phyloP scores from a whole-genome alignment of 2,329 filamentous ascomycete species.

The Colletotrichum acutatum region DNA sequence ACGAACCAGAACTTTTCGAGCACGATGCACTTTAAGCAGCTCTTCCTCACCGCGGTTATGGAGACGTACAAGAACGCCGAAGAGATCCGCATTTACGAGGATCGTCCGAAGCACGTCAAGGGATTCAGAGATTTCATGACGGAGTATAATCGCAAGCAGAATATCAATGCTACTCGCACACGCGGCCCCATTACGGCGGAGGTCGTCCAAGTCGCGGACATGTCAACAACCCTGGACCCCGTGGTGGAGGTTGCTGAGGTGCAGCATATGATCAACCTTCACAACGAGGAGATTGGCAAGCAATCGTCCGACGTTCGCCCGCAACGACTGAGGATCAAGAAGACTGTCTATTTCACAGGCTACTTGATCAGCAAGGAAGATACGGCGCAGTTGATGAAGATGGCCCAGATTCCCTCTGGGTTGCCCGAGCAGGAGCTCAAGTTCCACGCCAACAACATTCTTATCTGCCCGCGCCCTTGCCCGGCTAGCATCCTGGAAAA shows the following conservation, averaged over 20 bases:
- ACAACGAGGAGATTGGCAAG: slow-evolving; percentile 72
- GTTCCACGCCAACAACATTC: slow-evolving; percentile 87
- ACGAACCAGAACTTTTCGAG: slow-evolving; percentile 80
- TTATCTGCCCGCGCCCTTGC: slow-evolving; percentile 85
- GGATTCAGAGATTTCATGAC: slow-evolving; percentile 87
- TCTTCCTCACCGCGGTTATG: slow-evolving; percentile 82
- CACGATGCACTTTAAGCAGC: slow-evolving; percentile 94
- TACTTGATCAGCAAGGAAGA: slow-evolving; percentile 84
- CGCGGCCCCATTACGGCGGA: slow-evolving; percentile 78
- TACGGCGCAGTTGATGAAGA: slow-evolving; percentile 75
- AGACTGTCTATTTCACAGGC: slow-evolving; percentile 90
- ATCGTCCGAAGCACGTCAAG: slow-evolving; percentile 75
- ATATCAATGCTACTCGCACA: slow-evolving; percentile 52
- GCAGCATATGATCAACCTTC: slow-evolving; percentile 88
- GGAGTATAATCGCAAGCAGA: slow-evolving; percentile 74
- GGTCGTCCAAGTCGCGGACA: slow-evolving; percentile 87
- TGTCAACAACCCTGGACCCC: slow-evolving; percentile 78
- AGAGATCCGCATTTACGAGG: slow-evolving; percentile 83
- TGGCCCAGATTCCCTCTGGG: slow-evolving; percentile 73
- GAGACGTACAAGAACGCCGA: slow-evolving; percentile 85
- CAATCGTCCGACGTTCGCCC: slow-evolving; percentile 48
- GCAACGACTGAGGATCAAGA: slow-evolving; percentile 77
- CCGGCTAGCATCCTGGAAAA: slow-evolving; percentile 79
- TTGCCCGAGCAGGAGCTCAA: slow-evolving; percentile 78
- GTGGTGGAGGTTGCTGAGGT: slow-evolving; percentile 84